Conservation (phyloP, 2,329 filamentous ascomycete genomes). For the Monosporascus sp. region DNA sequence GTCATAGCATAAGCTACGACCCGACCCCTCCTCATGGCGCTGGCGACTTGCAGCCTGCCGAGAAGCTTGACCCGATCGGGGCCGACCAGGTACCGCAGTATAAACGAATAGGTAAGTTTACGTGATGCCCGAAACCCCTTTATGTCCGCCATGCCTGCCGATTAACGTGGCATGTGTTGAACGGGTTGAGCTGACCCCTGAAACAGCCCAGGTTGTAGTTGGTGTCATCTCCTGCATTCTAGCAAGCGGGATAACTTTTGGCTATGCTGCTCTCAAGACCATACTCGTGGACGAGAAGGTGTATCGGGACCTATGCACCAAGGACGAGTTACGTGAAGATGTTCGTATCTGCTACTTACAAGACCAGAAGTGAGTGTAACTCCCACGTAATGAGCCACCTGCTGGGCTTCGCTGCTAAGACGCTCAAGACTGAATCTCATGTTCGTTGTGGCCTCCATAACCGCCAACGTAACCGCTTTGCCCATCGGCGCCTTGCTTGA, state of each 20-base stretch:
- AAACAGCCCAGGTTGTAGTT: conserved; percentile 52
- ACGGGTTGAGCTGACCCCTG: background rate
- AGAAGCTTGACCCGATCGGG: background rate
- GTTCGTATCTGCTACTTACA: background rate
- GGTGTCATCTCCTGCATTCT: conserved; percentile 64
- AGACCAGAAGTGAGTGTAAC: background rate
- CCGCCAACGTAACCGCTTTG: conserved; percentile 61
- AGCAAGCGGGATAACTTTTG: conserved; percentile 59
- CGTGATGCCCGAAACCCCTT: conserved; percentile 15
- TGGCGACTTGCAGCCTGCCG: background rate
- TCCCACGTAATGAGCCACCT: conserved; percentile 20
- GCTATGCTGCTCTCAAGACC: conserved; percentile 60
- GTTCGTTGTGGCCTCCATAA: conserved; percentile 65
- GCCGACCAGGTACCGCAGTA: background rate
- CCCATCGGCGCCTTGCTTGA: conserved; percentile 64
- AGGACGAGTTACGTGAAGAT: conserved; percentile 34
- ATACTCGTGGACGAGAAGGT: conserved; percentile 54
- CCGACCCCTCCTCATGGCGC: conserved; percentile 9
- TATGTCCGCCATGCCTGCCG: too few species aligned
- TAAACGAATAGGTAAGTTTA: background rate
- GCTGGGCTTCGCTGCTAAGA: conserved; percentile 11
- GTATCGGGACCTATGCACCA: conserved; percentile 48
- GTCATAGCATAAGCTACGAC: conserved; percentile 26
- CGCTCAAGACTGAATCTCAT: conserved; percentile 62
- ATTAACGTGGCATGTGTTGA: background rate